Base-by-base conservation (phyloP, 2,329 filamentous ascomycete species). In the Ceratocystiopsis minuta region DNA sequence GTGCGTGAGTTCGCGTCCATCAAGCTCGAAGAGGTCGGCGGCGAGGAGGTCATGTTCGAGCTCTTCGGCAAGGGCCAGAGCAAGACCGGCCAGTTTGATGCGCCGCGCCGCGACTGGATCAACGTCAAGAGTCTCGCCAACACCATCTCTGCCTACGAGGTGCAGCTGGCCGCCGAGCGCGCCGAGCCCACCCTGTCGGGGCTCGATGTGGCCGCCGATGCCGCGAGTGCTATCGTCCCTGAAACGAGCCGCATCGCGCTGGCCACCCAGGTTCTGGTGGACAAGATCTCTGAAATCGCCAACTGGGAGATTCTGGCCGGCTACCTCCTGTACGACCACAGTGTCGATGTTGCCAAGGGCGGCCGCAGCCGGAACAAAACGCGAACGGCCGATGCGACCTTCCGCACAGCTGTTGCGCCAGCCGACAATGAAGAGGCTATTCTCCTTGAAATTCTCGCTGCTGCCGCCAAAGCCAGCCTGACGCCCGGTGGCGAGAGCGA, bases 281-380 rank as follows among this genome's bases (percentile, higher is more conserved):
- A 90, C 48, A 79, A 80, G 51, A 72, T 95, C 46, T 67, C 75
- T 1, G 84, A 90, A 51, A 70, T 95, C 28, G 74, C 76, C 50
- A 77, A 86, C 44, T 98, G 90, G 90, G 83, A 93, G 54, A 70
- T 81, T 5, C 61, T 98, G 43, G 80, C 86, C 20, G 86, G 86
- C 15, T 98, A 95, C 57, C 70, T 98, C 7, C 66, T 98, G 2
- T 93, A 84, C 55, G 90, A 98, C 53, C 87, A 96, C 57, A 90
- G 86, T 0, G 69, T 68, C 1, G 75, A 71, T n/a, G 16, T n/a
- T 54, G 61, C 53, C 55, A 74, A 57, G 43, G 62, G 41, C 11
- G 42, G 46, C 14, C 42, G 45, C 17, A 42, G 43, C 28, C 48
- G 48, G 3, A 46, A 43, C 12, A 54, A 47, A 38, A 47, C 54